Conservation (phyloP, 106 monocot genomes). For the Agapanthus africanus region DNA sequence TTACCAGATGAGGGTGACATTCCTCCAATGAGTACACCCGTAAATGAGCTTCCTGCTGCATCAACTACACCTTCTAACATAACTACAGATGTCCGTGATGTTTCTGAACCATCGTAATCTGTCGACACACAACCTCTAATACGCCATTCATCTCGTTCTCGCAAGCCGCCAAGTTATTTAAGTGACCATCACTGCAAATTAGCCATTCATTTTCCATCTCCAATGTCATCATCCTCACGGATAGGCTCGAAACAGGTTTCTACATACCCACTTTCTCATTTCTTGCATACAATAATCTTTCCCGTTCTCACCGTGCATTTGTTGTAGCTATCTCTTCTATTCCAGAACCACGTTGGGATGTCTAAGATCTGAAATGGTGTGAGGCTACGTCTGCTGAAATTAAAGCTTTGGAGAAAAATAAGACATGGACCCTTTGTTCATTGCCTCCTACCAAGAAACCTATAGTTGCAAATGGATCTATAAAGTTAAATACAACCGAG, state of each 20-base stretch:
- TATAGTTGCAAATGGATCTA: constrained; percentile 4
- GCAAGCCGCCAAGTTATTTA: neutral
- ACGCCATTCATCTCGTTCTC: too few species aligned
- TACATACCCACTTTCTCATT: too few species aligned
- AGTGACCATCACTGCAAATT: neutral
- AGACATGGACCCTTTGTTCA: neutral
- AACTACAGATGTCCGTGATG: neutral
- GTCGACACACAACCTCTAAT: neutral
- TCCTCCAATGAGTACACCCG: neutral
- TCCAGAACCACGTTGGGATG: neutral
- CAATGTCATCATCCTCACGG: too few species aligned
- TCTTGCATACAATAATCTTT: too few species aligned
- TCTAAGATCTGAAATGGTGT: neutral
- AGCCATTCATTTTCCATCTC: too few species aligned
- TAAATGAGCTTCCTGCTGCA: too few species aligned
- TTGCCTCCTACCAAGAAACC: neutral
- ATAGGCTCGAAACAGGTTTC: too few species aligned
- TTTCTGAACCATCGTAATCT: neutral
- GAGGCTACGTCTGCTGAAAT: neutral
- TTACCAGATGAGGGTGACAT: neutral
- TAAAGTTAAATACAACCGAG: neutral
- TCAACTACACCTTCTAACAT: too few species aligned
- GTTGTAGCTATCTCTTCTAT: too few species aligned
- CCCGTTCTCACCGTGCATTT: too few species aligned
- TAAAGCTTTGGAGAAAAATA: neutral